Evolutionary conservation across 176 grass and related monocot genomes (phyloP).

Genomic region (Puccinellia tenuiflora): DNA sequence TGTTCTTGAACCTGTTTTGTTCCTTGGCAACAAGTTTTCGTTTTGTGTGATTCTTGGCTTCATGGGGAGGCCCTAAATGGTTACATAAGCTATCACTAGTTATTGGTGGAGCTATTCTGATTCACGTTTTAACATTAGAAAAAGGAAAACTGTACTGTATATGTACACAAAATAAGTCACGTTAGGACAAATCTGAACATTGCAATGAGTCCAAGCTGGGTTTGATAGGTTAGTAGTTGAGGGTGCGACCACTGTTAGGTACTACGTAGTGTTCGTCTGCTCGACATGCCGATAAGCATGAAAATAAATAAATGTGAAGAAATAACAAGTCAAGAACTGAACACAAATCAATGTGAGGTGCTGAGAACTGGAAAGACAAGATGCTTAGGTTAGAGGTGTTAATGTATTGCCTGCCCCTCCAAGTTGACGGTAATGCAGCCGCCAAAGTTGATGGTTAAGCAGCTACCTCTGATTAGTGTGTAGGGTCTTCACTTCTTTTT

Average conservation of each 20-base stretch:
- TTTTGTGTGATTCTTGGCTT: not conserved
- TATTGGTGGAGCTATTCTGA: not conserved
- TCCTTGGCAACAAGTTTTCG: not conserved
- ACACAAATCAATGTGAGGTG: not conserved
- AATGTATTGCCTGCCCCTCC: too few species aligned
- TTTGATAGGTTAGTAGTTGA: not conserved
- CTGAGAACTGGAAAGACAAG: not conserved
- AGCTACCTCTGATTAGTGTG: not conserved
- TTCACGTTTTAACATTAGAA: not conserved
- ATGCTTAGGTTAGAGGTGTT: too few species aligned
- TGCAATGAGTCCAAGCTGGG: not conserved
- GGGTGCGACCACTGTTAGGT: not conserved
- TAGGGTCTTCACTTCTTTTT: too few species aligned
- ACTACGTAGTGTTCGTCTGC: not conserved
- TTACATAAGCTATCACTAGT: not conserved
- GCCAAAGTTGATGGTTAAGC: not conserved
- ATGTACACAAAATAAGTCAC: not conserved
- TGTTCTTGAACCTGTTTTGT: not conserved
- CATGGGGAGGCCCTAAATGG: not conserved
- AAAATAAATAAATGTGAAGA: not conserved
- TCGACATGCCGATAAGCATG: not conserved
- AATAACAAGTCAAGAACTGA: not conserved
- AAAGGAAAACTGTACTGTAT: not conserved
- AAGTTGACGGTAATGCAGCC: too few species aligned
- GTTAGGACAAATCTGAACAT: not conserved